phyloP scores from a whole-genome alignment of 176 grass and related monocot genomes.

The Phoenix dactylifera region DNA sequence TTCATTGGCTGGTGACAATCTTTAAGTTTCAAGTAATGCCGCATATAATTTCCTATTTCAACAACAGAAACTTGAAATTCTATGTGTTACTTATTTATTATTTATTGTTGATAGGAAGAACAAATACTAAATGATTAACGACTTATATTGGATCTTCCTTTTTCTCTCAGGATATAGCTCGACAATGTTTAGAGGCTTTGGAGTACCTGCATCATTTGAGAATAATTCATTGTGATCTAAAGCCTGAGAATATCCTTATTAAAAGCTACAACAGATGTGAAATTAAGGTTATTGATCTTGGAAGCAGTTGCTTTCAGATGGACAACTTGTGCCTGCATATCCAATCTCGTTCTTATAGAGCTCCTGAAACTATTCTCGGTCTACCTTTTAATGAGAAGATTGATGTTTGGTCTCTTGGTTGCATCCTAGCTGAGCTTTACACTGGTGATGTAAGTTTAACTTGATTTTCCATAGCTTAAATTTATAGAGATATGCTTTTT shows the following conservation, averaged over 20 bases:
- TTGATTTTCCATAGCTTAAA: background rate
- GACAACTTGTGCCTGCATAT: slow-evolving; percentile 82
- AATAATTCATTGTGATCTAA: slow-evolving; percentile 92
- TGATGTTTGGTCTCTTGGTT: slow-evolving; percentile 98
- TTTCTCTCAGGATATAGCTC: slow-evolving; percentile 62
- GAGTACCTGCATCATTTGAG: slow-evolving; percentile 77
- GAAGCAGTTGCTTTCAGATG: slow-evolving; percentile 95
- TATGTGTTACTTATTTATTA: too few relatives aligned
- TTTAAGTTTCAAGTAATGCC: too few relatives aligned
- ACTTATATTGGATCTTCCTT: slow-evolving; percentile 4
- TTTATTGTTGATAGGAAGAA: too few relatives aligned
- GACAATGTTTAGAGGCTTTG: slow-evolving; percentile 84
- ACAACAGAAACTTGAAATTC: too few relatives aligned
- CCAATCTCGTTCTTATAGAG: slow-evolving; percentile 94
- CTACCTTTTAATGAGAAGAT: slow-evolving; percentile 92
- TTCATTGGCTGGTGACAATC: too few relatives aligned
- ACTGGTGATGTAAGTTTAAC: slow-evolving; percentile 60
- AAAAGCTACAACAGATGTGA: slow-evolving; percentile 98
- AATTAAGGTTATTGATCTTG: slow-evolving; percentile 97
- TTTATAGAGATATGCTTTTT: background rate
- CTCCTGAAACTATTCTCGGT: slow-evolving; percentile 94
- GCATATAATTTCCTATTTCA: too few relatives aligned
- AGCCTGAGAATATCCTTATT: slow-evolving; percentile 96
- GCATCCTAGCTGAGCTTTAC: slow-evolving; percentile 82
- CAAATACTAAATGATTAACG: too few relatives aligned